These are phyloP conservation scores for Pythium rhizo-oryzae DNA, from an alignment of 352 stramenopile species.

Conservation along the genomic window DNA sequence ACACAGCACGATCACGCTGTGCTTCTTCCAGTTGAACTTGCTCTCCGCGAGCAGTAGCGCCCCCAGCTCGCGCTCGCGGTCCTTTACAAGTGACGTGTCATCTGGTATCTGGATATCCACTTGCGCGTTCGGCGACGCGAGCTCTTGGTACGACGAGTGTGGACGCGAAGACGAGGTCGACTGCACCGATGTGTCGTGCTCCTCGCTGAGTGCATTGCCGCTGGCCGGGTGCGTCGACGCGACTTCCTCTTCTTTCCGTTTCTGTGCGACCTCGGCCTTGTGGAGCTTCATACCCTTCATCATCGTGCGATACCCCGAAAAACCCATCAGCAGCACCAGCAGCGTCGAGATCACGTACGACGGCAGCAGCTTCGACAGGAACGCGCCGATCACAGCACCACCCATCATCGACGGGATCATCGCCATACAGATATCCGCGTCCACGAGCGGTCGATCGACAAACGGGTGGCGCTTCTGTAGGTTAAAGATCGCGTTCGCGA, in stretches of 20 bases:
- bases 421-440: conserved; percentile 54
- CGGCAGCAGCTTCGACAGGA: conserved; percentile 62
- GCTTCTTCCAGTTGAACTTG: conserved; percentile 16
- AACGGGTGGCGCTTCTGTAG: conserved; percentile 60
- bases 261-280: conserved; percentile 40
- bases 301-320: conserved; percentile 38
- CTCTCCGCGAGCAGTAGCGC: conserved; percentile 7
- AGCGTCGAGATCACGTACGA: conserved; percentile 66
- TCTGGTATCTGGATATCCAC: neutral
- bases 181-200: neutral
- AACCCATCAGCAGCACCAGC: no score
- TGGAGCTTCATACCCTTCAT: conserved; percentile 41
- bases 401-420: conserved; percentile 68
- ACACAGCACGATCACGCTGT: conserved; percentile 14
- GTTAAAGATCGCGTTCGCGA: conserved; percentile 69
- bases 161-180: neutral
- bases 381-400: conserved; percentile 52
- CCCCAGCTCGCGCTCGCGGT: neutral
- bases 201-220: neutral
- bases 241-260: conserved; percentile 14
- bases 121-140: conserved; percentile 9
- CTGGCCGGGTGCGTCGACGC: neutral
- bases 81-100: neutral
- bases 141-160: conserved; percentile 7
- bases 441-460: conserved; percentile 59